Conservation (phyloP, 2,329 filamentous ascomycete species). For the Reticulascus tulasneorum region DNA sequence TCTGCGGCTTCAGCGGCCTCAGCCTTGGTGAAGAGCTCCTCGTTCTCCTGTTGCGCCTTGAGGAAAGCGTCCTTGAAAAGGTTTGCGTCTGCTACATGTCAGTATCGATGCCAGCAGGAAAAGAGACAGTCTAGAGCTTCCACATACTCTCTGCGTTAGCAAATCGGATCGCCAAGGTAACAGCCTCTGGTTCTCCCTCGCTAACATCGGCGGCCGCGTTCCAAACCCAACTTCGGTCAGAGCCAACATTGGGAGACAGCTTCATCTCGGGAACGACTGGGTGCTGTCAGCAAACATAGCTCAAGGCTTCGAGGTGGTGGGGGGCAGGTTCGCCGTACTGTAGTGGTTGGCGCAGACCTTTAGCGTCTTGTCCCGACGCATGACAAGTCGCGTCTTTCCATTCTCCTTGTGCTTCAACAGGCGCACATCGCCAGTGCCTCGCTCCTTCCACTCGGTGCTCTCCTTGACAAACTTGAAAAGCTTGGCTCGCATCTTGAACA, state of each 20-base stretch:
- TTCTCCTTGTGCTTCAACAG: conserved; percentile 99
- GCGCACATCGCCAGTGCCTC: conserved; percentile 92
- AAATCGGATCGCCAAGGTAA: conserved; percentile 94
- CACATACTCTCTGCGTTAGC: conserved; percentile 92
- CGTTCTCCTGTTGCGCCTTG: conserved; percentile 95
- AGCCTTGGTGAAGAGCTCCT: conserved; percentile 68
- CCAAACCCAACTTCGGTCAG: conserved; percentile 99
- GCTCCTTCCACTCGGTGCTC: conserved; percentile 96
- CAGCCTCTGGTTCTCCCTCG: conserved; percentile 94
- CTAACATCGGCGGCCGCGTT: conserved; percentile 96
- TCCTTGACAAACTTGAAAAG: conserved; percentile 97
- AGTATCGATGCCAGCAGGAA: conserved; percentile 12
- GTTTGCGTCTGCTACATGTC: conserved; percentile 72
- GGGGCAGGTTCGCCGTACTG: conserved; percentile 54
- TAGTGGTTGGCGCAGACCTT: conserved; percentile 99
- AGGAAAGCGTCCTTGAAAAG: conserved; percentile 96
- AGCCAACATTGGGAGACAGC: conserved; percentile 94
- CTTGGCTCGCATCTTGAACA: conserved; percentile 99
- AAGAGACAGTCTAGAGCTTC: not conserved
- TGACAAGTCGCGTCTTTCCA: conserved; percentile 93
- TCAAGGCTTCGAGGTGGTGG: not conserved
- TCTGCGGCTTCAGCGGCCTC: conserved; percentile 21
- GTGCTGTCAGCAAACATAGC: conserved; percentile 5
- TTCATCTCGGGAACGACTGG: conserved; percentile 98
- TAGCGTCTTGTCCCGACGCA: conserved; percentile 99